These are phyloP conservation scores for Colletotrichum brevisporum DNA, from an alignment of 2,329 filamentous ascomycete species.

Conservation along the genomic window DNA sequence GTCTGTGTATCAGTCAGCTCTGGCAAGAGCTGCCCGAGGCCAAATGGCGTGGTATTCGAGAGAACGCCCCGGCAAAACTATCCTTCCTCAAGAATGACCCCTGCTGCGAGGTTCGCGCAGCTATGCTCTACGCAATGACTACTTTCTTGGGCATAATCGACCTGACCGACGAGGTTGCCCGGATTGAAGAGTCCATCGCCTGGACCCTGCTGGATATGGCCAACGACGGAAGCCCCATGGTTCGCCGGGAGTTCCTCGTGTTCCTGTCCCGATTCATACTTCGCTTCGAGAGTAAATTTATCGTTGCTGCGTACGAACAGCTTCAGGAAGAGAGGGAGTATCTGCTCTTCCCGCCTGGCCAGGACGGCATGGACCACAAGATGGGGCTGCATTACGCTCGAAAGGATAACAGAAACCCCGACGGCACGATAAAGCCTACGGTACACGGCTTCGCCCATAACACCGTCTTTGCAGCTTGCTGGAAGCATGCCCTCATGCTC, in stretches of 20 bases:
- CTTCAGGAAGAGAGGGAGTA: constrained; percentile 86
- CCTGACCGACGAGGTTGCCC: constrained; percentile 89
- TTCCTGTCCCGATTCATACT: constrained; percentile 94
- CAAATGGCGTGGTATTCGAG: constrained; percentile 95
- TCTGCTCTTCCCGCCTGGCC: constrained; percentile 67
- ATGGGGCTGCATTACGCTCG: constrained; percentile 75
- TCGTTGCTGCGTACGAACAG: constrained; percentile 93
- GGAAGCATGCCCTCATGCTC: constrained; percentile 92
- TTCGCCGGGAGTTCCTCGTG: constrained; percentile 91
- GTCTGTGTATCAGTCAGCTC: constrained; percentile 93
- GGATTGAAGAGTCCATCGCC: constrained; percentile 91
- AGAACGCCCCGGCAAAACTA: constrained; percentile 85
- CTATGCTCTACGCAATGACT: constrained; percentile 93
- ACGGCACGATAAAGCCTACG: constrained; percentile 70
- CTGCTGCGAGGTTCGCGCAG: constrained; percentile 91
- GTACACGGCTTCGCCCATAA: constrained; percentile 81
- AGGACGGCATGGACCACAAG: constrained; percentile 71
- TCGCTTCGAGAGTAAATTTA: constrained; percentile 91
- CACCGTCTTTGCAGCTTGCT: constrained; percentile 92
- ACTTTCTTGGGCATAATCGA: constrained; percentile 96
- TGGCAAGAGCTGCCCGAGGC: constrained; percentile 93
- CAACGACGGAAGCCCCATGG: constrained; percentile 93
- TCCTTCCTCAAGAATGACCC: constrained; percentile 86
- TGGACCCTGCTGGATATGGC: constrained; percentile 92
- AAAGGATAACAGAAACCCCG: constrained; percentile 67